Base-by-base conservation (phyloP, 495 filamentous ascomycete genomes). In the Aspergillus cavernicola region DNA sequence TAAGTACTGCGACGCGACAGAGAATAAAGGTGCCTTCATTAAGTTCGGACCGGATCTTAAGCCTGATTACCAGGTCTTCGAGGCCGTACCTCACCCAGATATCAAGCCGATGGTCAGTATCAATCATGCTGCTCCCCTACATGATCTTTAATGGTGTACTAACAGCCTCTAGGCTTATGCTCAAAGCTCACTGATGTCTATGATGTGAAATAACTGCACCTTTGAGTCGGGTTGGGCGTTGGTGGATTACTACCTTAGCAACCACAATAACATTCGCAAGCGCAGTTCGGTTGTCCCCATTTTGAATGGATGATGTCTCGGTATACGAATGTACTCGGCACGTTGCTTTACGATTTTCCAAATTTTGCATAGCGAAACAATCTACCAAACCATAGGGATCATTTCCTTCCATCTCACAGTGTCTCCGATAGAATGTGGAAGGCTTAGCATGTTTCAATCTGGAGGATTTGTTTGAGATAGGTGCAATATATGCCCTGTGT, bases 21-120 rank as follows among this genome's bases (percentile, higher is more conserved):
- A 96, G 68, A 99, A 99, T 71, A 95, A 91, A 76, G 93, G 93
- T 49, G 93, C 93, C 4, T 99, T 93, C 67, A 99, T 99, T 80
- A 97, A 97, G 71, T 87, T 99, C 61, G 88, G 89, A 4, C 83
- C 89, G 7, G 88, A 96, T 36, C 88, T 91, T 63, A 95, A 96
- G 76, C 86, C 97, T 41, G 74, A 87, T 19, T 97, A 87, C 70
- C 81, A 90, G 58, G 84, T 95, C 63, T 99, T 97, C 58, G 91
- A 96, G 60, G 95, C 95, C 3, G 95, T 97, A 29, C 90, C 91
- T 49, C 93, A 99, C 76, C 93, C 93, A 6, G 80, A 91, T 53
- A 91, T 97, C 66, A 88, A 86, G 67, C 91, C 93, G 10, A 98
- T 97, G 92, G 89, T 90, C 74, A 74, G 80, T 69, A 3, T n/a